These are phyloP conservation scores for Malassezia caprae DNA, from an alignment of 1,284 basidiomycete species.

Conservation along the genomic window DNA sequence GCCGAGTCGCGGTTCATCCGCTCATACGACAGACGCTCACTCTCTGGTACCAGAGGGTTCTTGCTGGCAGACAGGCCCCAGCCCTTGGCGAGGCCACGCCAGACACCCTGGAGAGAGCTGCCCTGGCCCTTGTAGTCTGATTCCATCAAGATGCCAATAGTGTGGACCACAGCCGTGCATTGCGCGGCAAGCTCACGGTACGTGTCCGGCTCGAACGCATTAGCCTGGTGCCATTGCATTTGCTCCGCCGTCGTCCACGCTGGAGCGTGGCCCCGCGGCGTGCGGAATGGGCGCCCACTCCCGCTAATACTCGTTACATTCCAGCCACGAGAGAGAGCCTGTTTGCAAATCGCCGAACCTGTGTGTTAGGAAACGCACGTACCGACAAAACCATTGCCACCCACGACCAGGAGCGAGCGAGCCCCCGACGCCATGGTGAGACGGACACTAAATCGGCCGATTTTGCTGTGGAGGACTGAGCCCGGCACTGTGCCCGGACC, in stretches of 20 bases:
- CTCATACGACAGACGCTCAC: conserved; percentile 57
- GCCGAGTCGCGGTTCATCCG: conserved; percentile 69
- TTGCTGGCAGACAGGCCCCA: conserved; percentile 49
- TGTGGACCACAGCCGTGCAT: conserved; percentile 75
- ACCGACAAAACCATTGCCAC: conserved; percentile 92
- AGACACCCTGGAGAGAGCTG: conserved; percentile 49
- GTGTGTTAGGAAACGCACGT: conserved; percentile 21
- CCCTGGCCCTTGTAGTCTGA: conserved; percentile 58
- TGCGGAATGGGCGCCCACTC: conserved; percentile 72
- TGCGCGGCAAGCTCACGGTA: conserved; percentile 62
- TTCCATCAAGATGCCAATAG: conserved; percentile 84
- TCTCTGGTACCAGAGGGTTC: conserved; percentile 35
- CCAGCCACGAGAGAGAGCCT: conserved; percentile 71
- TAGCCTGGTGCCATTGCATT: conserved; percentile 39
- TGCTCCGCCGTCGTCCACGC: conserved; percentile 59
- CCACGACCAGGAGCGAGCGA: conserved; percentile 57
- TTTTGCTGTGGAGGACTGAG: neutral
- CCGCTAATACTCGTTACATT: conserved; percentile 80
- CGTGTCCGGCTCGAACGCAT: conserved; percentile 63
- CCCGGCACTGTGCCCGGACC: too few species aligned
- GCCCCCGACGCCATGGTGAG: neutral
- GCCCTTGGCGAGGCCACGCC: conserved; percentile 33
- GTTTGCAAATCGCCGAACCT: conserved; percentile 86
- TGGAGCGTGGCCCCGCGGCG: conserved; percentile 69
- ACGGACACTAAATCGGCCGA: neutral